Percentiles rank a stretch among this genome's conserved stretches.
Evolutionary conservation across 805 yeast genomes (phyloP).

Genomic region (Kuraishia molischiana): DNA sequence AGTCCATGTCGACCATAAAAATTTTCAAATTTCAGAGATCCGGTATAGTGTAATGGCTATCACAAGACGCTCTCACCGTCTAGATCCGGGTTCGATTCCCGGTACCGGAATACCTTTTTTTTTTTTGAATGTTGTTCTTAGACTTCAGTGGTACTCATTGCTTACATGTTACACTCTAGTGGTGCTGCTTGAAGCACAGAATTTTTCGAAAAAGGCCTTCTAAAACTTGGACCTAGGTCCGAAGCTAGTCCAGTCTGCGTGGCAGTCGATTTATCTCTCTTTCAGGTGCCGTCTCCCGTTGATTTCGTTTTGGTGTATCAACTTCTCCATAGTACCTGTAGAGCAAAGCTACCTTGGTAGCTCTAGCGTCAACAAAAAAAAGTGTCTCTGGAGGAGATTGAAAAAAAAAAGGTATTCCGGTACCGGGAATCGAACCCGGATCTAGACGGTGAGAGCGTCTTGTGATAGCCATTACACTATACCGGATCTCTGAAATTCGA

Average conservation of each 20-base stretch:
- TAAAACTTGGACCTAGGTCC: too few species aligned
- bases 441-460: conserved; percentile 4
- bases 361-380: background rate
- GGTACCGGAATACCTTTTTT: conserved; percentile 1
- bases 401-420: conserved; percentile 1
- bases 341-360: background rate
- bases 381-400: background rate
- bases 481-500: background rate
- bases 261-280: too few species aligned
- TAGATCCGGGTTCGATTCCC: conserved; percentile 4
- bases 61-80: conserved; percentile 4
- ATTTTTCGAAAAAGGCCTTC: too few species aligned
- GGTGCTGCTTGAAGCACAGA: too few species aligned
- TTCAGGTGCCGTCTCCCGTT: too few species aligned
- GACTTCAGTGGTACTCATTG: too few species aligned
- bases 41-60: conserved; percentile 4
- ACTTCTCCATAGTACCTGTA: background rate
- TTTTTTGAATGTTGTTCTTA: too few species aligned
- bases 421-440: conserved; percentile 4
- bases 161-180: too few species aligned
- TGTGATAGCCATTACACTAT: conserved; percentile 4
- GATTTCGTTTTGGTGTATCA: too few species aligned
- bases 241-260: too few species aligned
- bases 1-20: background rate
- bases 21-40: background rate